Evolutionary conservation across 2,329 filamentous ascomycete genomes (phyloP).

Genomic region (Amauroascus niger): DNA sequence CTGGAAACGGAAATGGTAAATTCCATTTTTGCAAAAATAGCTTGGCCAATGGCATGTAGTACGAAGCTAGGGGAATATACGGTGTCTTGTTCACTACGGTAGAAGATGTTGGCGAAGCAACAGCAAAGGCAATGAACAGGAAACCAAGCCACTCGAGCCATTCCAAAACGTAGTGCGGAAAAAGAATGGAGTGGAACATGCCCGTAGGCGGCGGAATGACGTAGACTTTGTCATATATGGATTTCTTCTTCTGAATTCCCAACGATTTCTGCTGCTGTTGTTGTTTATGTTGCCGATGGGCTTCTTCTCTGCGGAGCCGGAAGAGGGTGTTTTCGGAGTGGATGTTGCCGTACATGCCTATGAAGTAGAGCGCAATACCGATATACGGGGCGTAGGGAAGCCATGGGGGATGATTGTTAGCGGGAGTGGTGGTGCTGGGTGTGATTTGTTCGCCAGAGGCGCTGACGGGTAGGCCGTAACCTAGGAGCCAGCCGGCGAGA

Average conservation of each 20-base stretch:
- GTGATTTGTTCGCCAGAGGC: conserved; percentile 17
- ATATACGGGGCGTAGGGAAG: conserved; percentile 39
- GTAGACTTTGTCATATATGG: conserved; percentile 65
- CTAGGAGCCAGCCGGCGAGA: conserved; percentile 71
- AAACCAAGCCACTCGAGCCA: conserved; percentile 95
- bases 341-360: conserved; percentile 70
- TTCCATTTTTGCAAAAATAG: conserved; percentile 21
- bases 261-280: conserved; percentile 24
- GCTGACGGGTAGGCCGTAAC: conserved; percentile 53
- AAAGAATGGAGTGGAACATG: conserved; percentile 72
- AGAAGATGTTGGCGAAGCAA: conserved; percentile 16
- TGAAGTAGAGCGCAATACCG: conserved; percentile 65
- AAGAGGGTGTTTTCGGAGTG: conserved; percentile 84
- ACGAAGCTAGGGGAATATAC: conserved; percentile 28
- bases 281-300: conserved; percentile 32
- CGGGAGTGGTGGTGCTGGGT: conserved; percentile 35
- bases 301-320: conserved; percentile 67
- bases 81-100: conserved; percentile 10
- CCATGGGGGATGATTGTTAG: conserved; percentile 36
- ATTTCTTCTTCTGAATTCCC: conserved; percentile 30
- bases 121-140: conserved; percentile 48
- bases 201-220: conserved; percentile 71
- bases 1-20: conserved; percentile 56
- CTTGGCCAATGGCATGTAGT: conserved; percentile 28
- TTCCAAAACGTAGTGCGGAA: conserved; percentile 90